Base-by-base conservation (phyloP, 192 early-diverging fungal species). In the Linnemannia hyalina region DNA sequence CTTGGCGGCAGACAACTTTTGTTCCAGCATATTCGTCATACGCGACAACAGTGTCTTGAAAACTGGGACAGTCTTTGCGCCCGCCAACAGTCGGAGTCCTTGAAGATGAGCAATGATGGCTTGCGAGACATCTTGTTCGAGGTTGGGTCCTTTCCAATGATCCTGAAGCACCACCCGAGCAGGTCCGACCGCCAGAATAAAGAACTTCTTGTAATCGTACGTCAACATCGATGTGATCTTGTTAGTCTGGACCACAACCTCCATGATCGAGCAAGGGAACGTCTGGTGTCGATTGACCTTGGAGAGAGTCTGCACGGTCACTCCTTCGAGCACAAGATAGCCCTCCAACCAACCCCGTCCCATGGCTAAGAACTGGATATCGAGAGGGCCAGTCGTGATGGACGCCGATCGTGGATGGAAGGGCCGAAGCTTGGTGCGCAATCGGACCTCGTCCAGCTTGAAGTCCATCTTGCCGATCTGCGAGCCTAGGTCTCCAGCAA, bases 171-270 rank as follows among this genome's bases (percentile, higher is more conserved):
- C 87, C 36, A 88, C 82, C 52, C 89, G 49, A 3, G 93, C 83
- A 0, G 94, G 92, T 18, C 92, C 89, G 3, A 95, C 77, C 13
- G 93, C 85, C 26, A 94, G 52, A 47, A 95, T 90, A 46, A 96
- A 76, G 32, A 96, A 93, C 46, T 92, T 91, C 82, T 96, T 95
- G 88, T 95, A 95, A 74, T 96, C 95, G 55, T 94, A 96, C n/a
- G 93, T 90, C 22, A 96, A 85, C 65, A 91, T 91, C 0, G 93
- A 91, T 57, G 89, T 88, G 41, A 93, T 73, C 46, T 81, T 72
- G 32, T 94, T 88, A 10, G 92, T 88, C 57, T 82, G 87, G n/a
- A 93, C 76, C 36, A 78, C 38, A 52, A 88, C 26, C 69, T 89
- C 88, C 69, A 85, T 83, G 38, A 90, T 82, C 3, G 83, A 88